A percentile compares a stretch with the other conserved stretches of the same genome.
These are phyloP conservation scores for Hypoxylon cercidicola DNA, from an alignment of 495 filamentous ascomycete species.

Conservation along the genomic window DNA sequence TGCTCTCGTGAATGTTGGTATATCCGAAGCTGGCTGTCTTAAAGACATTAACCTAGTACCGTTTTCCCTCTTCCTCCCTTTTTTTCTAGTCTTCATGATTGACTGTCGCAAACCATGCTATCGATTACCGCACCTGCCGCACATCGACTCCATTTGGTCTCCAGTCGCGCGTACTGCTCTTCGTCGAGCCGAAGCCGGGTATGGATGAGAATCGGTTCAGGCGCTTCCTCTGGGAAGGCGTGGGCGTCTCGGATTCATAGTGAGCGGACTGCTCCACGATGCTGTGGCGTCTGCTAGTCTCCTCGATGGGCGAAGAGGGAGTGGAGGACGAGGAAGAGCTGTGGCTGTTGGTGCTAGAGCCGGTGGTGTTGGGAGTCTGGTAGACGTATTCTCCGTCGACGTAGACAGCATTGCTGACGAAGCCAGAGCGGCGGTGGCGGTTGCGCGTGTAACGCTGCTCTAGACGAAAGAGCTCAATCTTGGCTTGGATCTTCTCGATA, in stretches of 20 bases:
- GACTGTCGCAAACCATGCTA: not conserved
- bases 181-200: slow-evolving; percentile 58
- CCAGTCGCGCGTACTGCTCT: slow-evolving; percentile 39
- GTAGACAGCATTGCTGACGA: slow-evolving; percentile 85
- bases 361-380: slow-evolving; percentile 61
- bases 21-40: slow-evolving; percentile 20
- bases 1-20: slow-evolving; percentile 24
- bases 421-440: slow-evolving; percentile 82
- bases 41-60: slow-evolving; percentile 25
- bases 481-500: slow-evolving; percentile 64
- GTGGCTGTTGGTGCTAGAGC: slow-evolving; percentile 54
- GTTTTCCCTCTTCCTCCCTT: slow-evolving; percentile 10
- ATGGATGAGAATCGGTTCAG: slow-evolving; percentile 59
- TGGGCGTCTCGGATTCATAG: slow-evolving; percentile 24
- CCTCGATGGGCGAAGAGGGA: slow-evolving; percentile 36
- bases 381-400: slow-evolving; percentile 94
- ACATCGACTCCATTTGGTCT: slow-evolving; percentile 24
- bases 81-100: not conserved
- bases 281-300: slow-evolving; percentile 33
- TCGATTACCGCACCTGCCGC: slow-evolving; percentile 21
- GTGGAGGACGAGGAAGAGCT: slow-evolving; percentile 38
- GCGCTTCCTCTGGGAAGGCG: slow-evolving; percentile 45
- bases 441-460: slow-evolving; percentile 92
- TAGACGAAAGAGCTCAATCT: slow-evolving; percentile 88
- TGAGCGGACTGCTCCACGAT: slow-evolving; percentile 30